phyloP scores from a whole-genome alignment of 306 rosid genomes.

The Sicyos baderoa region DNA sequence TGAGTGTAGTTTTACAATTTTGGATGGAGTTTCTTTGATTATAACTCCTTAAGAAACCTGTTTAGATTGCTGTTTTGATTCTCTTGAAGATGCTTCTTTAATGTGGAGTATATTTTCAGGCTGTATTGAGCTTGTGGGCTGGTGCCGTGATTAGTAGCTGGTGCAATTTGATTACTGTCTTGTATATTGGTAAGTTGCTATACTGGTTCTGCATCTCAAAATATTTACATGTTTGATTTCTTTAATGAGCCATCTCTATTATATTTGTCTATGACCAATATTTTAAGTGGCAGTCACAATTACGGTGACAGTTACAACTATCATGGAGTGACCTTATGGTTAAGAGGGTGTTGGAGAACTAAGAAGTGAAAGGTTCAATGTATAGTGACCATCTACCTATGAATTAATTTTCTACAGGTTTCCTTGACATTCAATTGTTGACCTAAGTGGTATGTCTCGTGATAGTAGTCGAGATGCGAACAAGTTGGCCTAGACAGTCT shows the following conservation, averaged over 20 bases:
- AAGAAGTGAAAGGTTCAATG: too few species aligned
- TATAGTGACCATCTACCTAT: too few species aligned
- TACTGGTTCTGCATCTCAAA: background rate
- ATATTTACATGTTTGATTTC: background rate
- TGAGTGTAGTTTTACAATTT: too few species aligned
- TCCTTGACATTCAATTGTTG: too few species aligned
- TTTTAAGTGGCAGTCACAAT: background rate
- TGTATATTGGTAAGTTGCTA: conserved; percentile 62
- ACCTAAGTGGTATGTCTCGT: too few species aligned
- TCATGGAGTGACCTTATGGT: too few species aligned
- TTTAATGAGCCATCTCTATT: background rate
- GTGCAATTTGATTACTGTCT: conserved; percentile 73
- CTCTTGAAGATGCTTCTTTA: conserved; percentile 22
- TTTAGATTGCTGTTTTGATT: conserved; percentile 12
- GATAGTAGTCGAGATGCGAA: too few species aligned
- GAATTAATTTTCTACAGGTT: too few species aligned
- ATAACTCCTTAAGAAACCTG: background rate
- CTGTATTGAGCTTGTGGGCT: conserved; percentile 52
- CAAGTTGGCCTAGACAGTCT: too few species aligned
- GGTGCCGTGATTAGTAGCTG: conserved; percentile 79
- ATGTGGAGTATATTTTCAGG: conserved; percentile 36
- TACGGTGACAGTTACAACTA: background rate
- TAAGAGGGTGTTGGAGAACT: too few species aligned
- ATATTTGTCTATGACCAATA: background rate
- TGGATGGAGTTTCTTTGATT: conserved; percentile 15